Percentiles rank a stretch among this genome's conserved stretches.
These are phyloP conservation scores for Irpex sp. DNA, from an alignment of 1,284 basidiomycete genomes.

Conservation along the genomic window DNA sequence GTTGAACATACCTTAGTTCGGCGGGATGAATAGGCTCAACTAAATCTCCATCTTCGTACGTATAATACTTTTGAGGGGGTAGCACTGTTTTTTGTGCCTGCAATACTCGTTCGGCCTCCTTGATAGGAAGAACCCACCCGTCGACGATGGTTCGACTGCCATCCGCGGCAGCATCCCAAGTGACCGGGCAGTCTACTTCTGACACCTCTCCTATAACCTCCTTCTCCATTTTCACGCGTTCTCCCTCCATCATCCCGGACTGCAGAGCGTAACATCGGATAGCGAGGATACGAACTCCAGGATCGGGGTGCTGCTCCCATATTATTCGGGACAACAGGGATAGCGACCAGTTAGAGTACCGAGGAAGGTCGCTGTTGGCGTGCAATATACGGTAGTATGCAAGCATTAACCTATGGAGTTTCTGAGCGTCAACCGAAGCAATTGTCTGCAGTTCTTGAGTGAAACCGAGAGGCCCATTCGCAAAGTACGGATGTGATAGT, in stretches of 20 bases:
- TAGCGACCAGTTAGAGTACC: conserved; percentile 60
- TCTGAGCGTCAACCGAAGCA: conserved; percentile 31
- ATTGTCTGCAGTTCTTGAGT: conserved; percentile 28
- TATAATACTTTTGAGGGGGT: conserved; percentile 42
- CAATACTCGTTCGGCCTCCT: conserved; percentile 59
- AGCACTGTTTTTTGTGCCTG: conserved; percentile 47
- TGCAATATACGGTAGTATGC: conserved; percentile 77
- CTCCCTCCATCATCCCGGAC: conserved; percentile 70
- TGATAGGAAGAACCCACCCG: conserved; percentile 73
- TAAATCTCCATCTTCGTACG: conserved; percentile 28
- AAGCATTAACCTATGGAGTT: conserved; percentile 65
- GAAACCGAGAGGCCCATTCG: conserved; percentile 52
- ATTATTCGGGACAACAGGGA: conserved; percentile 54
- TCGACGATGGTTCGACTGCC: conserved; percentile 46
- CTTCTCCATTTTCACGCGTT: conserved; percentile 60
- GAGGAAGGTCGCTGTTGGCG: conserved; percentile 65
- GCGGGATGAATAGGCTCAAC: conserved; percentile 32
- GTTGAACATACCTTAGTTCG: conserved; percentile 47
- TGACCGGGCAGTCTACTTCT: conserved; percentile 51
- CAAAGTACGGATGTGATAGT: conserved; percentile 41
- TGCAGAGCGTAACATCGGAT: conserved; percentile 75
- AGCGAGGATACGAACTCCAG: conserved; percentile 63
- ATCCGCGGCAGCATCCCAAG: conserved; percentile 41
- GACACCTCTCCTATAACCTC: conserved; percentile 53
- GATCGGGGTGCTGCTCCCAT: conserved; percentile 52